Conservation (phyloP, 257 asterid genomes). For the Asclepias syriaca region DNA sequence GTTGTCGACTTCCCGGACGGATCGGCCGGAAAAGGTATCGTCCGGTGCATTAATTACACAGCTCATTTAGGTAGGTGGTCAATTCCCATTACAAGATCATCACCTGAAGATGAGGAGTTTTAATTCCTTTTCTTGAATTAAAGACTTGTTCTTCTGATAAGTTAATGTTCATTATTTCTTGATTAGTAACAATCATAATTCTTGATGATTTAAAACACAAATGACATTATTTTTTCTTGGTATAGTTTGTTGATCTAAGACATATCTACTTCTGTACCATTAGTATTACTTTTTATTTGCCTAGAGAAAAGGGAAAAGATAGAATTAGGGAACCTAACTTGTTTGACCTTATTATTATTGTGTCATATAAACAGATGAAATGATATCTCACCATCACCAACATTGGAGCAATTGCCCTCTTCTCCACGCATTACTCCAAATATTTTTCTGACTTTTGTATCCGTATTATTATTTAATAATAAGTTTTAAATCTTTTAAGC, state of each 20-base stretch:
- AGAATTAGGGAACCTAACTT: not conserved
- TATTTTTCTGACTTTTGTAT: too few species aligned
- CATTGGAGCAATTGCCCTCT: not conserved
- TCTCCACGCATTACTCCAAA: not conserved
- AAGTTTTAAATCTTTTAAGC: too few species aligned
- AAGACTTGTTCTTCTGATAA: not conserved
- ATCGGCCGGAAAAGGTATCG: conserved; percentile 51
- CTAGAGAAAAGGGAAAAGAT: not conserved
- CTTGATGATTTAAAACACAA: too few species aligned
- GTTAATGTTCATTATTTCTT: not conserved
- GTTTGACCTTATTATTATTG: not conserved
- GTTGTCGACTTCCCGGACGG: conserved; percentile 89
- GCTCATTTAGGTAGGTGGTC: conserved; percentile 96
- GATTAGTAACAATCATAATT: not conserved
- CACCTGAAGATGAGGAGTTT: conserved; percentile 55
- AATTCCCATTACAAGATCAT: conserved; percentile 69
- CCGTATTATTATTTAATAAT: too few species aligned
- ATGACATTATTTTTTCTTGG: too few species aligned
- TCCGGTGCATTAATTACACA: conserved; percentile 91
- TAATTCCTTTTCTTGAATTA: conserved; percentile 19
- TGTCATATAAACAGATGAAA: not conserved
- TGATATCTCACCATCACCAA: not conserved
- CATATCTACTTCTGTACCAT: not conserved
- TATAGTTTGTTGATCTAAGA: not conserved
- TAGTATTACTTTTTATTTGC: not conserved